phyloP scores from a whole-genome alignment of 2,329 filamentous ascomycete species.

The Endoconidiophora laricicola region DNA sequence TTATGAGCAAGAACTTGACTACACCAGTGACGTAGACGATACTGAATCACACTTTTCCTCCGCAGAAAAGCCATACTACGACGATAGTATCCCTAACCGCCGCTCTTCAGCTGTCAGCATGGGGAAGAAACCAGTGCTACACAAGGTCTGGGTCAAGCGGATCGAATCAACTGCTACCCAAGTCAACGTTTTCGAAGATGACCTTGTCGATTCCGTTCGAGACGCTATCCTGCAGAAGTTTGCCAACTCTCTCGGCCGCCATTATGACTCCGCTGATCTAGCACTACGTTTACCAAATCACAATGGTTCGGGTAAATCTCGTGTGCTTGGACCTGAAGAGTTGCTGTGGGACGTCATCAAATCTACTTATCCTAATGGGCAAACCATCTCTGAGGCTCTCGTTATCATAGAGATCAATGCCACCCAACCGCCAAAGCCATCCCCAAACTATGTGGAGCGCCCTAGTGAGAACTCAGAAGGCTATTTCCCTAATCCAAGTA shows the following conservation, averaged over 20 bases:
- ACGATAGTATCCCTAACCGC: constrained; percentile 26
- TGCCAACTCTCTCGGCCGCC: constrained; percentile 74
- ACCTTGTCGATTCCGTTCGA: constrained; percentile 85
- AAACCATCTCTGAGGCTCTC: constrained; percentile 75
- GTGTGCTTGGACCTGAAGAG: constrained; percentile 72
- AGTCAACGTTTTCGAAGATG: constrained; percentile 70
- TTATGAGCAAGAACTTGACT: constrained; percentile 19
- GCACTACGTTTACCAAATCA: constrained; percentile 61
- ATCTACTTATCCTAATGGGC: constrained; percentile 69
- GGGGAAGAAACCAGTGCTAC: constrained; percentile 33
- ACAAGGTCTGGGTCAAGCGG: constrained; percentile 92
- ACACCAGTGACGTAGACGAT: no score
- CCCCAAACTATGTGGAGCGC: constrained; percentile 31
- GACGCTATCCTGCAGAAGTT: constrained; percentile 90
- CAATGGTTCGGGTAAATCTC: constrained; percentile 35
- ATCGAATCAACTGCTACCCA: constrained; percentile 73
- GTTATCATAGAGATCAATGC: constrained; percentile 65
- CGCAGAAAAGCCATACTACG: constrained; percentile 24
- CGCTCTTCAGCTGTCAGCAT: constrained; percentile 20
- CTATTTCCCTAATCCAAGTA: constrained; percentile 8
- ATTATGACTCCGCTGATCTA: constrained; percentile 82
- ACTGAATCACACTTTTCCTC: no score
- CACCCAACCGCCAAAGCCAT: constrained; percentile 62
- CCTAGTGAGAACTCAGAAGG: constrained; percentile 18
- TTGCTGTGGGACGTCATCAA: constrained; percentile 63